A percentile compares a stretch with the other conserved stretches of the same genome.
Conservation (phyloP, 2,329 filamentous ascomycete species). For the Fulvia fulva region DNA sequence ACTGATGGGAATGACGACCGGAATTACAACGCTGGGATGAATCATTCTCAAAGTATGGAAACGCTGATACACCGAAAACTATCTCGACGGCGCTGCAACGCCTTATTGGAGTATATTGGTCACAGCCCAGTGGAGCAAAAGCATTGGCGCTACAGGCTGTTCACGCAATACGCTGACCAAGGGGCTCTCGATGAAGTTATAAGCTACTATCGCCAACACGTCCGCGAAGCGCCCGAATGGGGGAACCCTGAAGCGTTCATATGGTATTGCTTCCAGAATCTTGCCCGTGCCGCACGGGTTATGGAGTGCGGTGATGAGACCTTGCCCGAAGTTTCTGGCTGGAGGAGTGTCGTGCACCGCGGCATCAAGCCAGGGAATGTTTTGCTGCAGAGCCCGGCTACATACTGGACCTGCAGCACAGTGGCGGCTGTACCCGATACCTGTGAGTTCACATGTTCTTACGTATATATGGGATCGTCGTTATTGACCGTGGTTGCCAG, state of each 20-base stretch:
- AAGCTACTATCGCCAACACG: not conserved
- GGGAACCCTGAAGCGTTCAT: not conserved
- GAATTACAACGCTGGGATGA: not conserved
- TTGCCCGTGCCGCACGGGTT: not conserved
- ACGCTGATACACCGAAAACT: not conserved
- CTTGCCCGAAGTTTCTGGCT: no score
- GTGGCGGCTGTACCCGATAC: no score
- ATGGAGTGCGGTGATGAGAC: no score
- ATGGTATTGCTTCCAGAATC: not conserved
- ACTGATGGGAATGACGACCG: not conserved
- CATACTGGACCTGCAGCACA: no score
- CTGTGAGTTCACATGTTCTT: no score
- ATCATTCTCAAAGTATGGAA: not conserved
- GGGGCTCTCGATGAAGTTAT: not conserved
- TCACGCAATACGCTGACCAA: not conserved
- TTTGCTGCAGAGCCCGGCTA: no score
- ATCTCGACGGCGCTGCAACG: not conserved
- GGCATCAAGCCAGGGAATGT: no score
- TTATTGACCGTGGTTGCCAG: no score
- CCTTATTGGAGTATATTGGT: not conserved
- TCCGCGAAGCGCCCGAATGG: not conserved
- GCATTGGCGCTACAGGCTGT: not conserved
- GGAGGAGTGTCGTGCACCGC: not conserved
- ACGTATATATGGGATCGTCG: no score
- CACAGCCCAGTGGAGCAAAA: not conserved